Conservation (phyloP, 805 yeast genomes). For the Yarrowia sp. region DNA sequence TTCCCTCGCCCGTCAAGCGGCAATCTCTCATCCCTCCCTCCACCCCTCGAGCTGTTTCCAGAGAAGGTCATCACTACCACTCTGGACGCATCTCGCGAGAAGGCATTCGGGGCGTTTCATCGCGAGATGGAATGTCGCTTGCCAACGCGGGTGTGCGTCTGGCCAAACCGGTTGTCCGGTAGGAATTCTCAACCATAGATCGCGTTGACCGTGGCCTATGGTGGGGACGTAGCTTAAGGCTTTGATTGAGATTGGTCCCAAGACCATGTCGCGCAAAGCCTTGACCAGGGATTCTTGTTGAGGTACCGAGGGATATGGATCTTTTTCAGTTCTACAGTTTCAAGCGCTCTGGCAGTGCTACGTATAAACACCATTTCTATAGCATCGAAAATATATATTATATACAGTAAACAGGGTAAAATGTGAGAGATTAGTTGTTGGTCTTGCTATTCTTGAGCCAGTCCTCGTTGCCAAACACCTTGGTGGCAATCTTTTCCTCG, state of each 20-base stretch:
- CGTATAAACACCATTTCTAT: slow-evolving; percentile 18
- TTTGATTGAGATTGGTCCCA: not conserved
- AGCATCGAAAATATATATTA: slow-evolving; percentile 20
- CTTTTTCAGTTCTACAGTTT: slow-evolving; percentile 7
- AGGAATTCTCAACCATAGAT: slow-evolving; percentile 24
- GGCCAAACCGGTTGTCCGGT: slow-evolving; percentile 7
- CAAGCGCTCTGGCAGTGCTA: slow-evolving; percentile 25
- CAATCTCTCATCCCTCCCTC: slow-evolving; percentile 1
- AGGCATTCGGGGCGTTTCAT: slow-evolving; percentile 6
- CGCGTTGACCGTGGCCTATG: slow-evolving; percentile 23
- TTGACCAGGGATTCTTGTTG: slow-evolving; percentile 1
- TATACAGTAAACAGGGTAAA: not conserved
- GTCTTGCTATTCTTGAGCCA: slow-evolving; percentile 11
- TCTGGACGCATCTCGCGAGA: slow-evolving; percentile 15
- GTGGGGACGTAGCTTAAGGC: slow-evolving; percentile 24
- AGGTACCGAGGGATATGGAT: slow-evolving; percentile 7
- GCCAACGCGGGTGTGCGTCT: slow-evolving; percentile 20
- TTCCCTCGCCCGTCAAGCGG: slow-evolving; percentile 13
- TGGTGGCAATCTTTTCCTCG: not conserved
- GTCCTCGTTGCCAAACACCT: not conserved
- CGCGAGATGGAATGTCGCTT: slow-evolving; percentile 16
- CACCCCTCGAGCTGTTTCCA: not conserved
- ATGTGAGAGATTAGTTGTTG: not conserved
- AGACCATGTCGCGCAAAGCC: too few relatives aligned
- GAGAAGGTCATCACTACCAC: slow-evolving; percentile 1